Percentiles rank a stretch among this genome's conserved stretches.
These are phyloP conservation scores for Globisporangium carolinianum DNA, from an alignment of 352 stramenopile genomes.

Conservation along the genomic window DNA sequence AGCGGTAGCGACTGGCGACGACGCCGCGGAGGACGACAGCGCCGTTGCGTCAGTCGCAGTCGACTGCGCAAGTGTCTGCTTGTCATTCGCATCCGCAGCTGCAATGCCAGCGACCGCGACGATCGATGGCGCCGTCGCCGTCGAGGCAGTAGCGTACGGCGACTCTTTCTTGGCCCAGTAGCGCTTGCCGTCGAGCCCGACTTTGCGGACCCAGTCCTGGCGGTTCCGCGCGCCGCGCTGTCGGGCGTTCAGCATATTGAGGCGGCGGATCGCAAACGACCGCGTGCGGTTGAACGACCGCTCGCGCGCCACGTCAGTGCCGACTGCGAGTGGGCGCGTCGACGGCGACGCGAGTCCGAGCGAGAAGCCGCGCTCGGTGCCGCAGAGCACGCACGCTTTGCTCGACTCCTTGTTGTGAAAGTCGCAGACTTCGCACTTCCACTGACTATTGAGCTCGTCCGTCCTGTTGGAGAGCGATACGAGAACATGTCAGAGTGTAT, in stretches of 20 bases:
- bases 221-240: constrained; percentile 76
- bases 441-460: constrained; percentile 76
- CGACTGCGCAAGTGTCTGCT: constrained; percentile 13
- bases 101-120: constrained; percentile 4
- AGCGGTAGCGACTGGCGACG: neutral
- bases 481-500: neutral
- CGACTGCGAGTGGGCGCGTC: constrained; percentile 24
- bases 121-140: neutral
- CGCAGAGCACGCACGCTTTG: constrained; percentile 73
- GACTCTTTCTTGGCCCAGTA: constrained; percentile 79
- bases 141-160: constrained; percentile 19
- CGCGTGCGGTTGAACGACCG: constrained; percentile 80
- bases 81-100: neutral
- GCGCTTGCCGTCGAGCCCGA: constrained; percentile 73
- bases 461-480: constrained; percentile 16
- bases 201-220: constrained; percentile 80
- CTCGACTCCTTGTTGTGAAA: constrained; percentile 83
- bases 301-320: constrained; percentile 35
- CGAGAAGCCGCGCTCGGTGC: constrained; percentile 76
- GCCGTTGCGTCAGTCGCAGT: constrained; percentile 10
- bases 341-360: constrained; percentile 51
- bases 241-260: constrained; percentile 83
- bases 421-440: constrained; percentile 85
- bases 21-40: constrained; percentile 10
- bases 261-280: constrained; percentile 79